phyloP scores from a whole-genome alignment of 805 yeast species.

The Candida coleopterorum region DNA sequence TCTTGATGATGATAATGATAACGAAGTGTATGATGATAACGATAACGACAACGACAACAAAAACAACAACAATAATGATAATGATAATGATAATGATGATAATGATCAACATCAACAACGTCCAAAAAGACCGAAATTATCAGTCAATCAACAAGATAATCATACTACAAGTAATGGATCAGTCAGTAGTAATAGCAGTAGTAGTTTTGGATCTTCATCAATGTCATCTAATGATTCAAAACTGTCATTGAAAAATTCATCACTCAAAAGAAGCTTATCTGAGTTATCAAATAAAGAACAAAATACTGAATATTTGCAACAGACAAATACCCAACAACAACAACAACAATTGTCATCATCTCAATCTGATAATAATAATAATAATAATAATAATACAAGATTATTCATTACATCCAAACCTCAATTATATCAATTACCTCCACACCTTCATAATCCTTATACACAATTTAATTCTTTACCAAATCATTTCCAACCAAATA shows the following conservation, averaged over 20 bases:
- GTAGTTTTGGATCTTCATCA: neutral
- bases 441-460: constrained; percentile 1
- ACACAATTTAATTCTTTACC: neutral
- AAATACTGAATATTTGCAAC: neutral
- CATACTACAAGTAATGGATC: neutral
- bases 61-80: too few relatives aligned
- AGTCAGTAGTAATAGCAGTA: neutral
- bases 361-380: too few relatives aligned
- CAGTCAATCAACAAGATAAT: neutral
- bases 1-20: neutral
- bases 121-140: neutral
- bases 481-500: neutral
- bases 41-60: too few relatives aligned
- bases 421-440: neutral
- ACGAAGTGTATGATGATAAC: neutral
- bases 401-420: too few relatives aligned
- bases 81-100: neutral
- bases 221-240: neutral
- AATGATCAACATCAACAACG: neutral
- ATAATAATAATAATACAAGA: too few relatives aligned
- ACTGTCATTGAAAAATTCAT: neutral
- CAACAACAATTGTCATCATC: constrained; percentile 6
- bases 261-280: neutral
- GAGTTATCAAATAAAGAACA: neutral
- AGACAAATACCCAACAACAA: neutral